Evolutionary conservation across 441 rosid species (phyloP), one percentile per base, ranked within the genome.

Genomic region (Gossypium gossypioides): DNA sequence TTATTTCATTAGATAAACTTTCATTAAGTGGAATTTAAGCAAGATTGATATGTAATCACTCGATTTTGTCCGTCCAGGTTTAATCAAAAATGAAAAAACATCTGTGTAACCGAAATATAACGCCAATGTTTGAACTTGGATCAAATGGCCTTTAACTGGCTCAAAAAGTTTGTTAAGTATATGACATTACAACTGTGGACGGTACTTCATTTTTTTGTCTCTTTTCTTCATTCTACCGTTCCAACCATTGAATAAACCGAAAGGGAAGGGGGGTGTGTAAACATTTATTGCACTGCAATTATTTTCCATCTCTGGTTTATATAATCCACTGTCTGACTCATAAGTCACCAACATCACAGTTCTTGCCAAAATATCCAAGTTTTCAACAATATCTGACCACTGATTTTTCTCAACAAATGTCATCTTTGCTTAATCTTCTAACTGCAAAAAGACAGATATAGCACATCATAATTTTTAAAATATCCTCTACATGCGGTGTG

Each of bases 301-400:
- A 55, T 55, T 22, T 55, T 21, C 29, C 22, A 3, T 55, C 60
- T 21, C 29, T 21, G 27, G 29, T 55, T 8, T 37, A 37, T 7
- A 21, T 55, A 55, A 55, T 21, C 2, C 0, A 12, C 87, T 91
- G 3, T 91, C 87, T 42, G 91, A 4, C 76, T 91, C 69, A 90
- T 77, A 57, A 57, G 16, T 57, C 34, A 57, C 13, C 32, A 22
- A 1, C 24, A 7, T 25, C 5, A 29, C 64, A 59, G 32, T 29
- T n/a, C 32, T 34, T 62, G 13, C 25, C 75, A 62, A 77, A 19
- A 9, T 4, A 21, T 63, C 52, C 52, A 19, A 63, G 12, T 40
- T 63, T 10, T 19, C 29, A 63, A 19, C 51, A 21, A 0, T 27
- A n/a, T 63, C 29, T 12, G 27, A 21, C 16, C 12, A 55, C 42